Base-by-base conservation (phyloP, 768 basidiomycete genomes). In the Nidularia pulvinata region DNA sequence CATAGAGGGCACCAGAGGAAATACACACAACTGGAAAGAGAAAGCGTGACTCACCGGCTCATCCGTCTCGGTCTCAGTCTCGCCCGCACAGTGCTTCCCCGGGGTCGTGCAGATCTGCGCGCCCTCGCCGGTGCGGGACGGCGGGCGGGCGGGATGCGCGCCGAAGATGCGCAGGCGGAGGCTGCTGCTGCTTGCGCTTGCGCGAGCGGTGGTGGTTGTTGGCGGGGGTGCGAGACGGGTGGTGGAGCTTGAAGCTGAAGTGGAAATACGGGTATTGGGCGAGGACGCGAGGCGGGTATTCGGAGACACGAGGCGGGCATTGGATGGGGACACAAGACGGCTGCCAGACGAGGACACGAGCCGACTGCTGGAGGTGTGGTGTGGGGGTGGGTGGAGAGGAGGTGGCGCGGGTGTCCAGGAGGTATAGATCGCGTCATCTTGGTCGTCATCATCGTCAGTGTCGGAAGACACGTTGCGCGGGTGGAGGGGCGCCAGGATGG, bases 1-100 rank as follows among this genome's bases (percentile, higher is more conserved):
- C 25, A 30, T 30, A 30, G 4, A 30, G 25, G 25, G 48, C 33
- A 48, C 48, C 22, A 45, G 46, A 42, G 52, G 54, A 34, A 10
- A 43, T 34, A 10, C 33, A 11, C 11, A 50, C 52, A 55, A 19
- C 46, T 22, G 33, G 42, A 43, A 33, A 49, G 19, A 51, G 25
- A 46, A 32, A 33, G 39, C 45, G 55, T 48, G 33, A 71, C 88
- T 72, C 63, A 90, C 89, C 35, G 84, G 84, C 61, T 91, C 89
- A 59, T 91, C 89, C 10, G 81, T 76, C 63, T 91, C 89, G 0
- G 89, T 90, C 63, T 91, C 89, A 0, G 89, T 90, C 69, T 91
- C 89, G 6, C 87, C 87, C 30, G 86, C 87, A 56, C 88, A 84
- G 39, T 71, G 61, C 51, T 73, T 72, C 2, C 79, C 86, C 14